These are phyloP conservation scores for Bruguiera gymnorhiza DNA, from an alignment of 345 rosid genomes.

Conservation along the genomic window DNA sequence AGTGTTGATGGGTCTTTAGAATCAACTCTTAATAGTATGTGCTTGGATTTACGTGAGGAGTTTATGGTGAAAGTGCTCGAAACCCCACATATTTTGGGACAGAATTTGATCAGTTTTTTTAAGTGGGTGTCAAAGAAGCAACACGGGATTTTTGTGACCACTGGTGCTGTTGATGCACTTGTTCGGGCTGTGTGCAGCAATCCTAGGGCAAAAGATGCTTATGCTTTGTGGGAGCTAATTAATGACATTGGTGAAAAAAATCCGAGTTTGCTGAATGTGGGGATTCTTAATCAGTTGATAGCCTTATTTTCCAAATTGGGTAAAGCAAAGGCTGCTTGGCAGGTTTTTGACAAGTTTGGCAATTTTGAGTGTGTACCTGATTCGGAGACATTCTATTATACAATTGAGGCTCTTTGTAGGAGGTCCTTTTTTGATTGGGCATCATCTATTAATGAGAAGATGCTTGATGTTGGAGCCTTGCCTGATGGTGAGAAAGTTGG, in stretches of 20 bases:
- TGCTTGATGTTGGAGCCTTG: constrained; percentile 49
- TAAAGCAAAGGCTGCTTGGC: constrained; percentile 63
- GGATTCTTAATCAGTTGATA: constrained; percentile 58
- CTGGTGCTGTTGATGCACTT: constrained; percentile 43
- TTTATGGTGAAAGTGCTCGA: constrained; percentile 55
- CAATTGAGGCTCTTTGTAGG: constrained; percentile 61
- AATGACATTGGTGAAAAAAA: constrained; percentile 50
- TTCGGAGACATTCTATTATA: constrained; percentile 52
- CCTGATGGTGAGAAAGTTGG: constrained; percentile 53
- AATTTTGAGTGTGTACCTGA: constrained; percentile 54
- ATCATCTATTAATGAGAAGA: constrained; percentile 58
- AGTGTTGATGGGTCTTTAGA: constrained; percentile 55
- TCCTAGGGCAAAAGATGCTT: constrained; percentile 45
- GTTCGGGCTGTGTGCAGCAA: constrained; percentile 40
- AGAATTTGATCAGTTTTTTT: constrained; percentile 57
- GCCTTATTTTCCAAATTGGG: constrained; percentile 64
- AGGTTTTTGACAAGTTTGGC: constrained; percentile 56
- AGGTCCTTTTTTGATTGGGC: constrained; percentile 53
- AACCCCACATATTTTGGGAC: constrained; percentile 47
- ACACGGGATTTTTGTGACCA: constrained; percentile 31
- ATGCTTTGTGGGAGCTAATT: constrained; percentile 68
- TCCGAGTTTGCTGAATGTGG: constrained; percentile 36
- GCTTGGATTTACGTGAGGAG: constrained; percentile 40
- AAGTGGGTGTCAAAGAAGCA: constrained; percentile 51
- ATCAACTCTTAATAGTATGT: constrained; percentile 43